A percentile compares a stretch with the other conserved stretches of the same genome.
Evolutionary conservation across 1,284 basidiomycete species (phyloP).

Genomic region (Golubevia pallescens): DNA sequence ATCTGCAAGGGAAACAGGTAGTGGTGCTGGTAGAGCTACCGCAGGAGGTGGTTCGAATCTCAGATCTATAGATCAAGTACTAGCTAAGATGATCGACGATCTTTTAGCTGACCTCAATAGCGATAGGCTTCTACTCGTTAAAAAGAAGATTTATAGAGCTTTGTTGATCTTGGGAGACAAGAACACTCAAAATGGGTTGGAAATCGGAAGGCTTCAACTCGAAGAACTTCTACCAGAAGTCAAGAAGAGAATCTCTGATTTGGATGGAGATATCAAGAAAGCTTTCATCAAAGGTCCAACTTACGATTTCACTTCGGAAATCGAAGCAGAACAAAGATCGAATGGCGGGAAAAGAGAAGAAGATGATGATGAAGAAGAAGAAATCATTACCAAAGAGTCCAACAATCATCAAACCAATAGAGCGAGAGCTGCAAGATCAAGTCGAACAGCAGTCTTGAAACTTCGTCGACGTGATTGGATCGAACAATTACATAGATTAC

Average conservation of each 20-base stretch:
- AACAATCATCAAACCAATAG: no score
- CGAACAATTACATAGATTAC: constrained; percentile 40
- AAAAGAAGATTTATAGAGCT: constrained; percentile 33
- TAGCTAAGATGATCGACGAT: constrained; percentile 50
- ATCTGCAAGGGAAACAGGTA: constrained; percentile 11
- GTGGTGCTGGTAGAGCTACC: background rate
- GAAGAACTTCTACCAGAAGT: constrained; percentile 23
- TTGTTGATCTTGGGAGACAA: constrained; percentile 40
- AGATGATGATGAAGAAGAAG: background rate
- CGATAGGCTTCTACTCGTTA: constrained; percentile 18
- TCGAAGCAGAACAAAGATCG: background rate
- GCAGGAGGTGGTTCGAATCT: constrained; percentile 18
- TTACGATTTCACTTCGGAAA: constrained; percentile 24
- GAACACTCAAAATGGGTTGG: constrained; percentile 20
- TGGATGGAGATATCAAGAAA: constrained; percentile 24
- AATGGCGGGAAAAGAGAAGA: constrained; percentile 10
- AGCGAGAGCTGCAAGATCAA: no score
- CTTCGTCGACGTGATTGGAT: constrained; percentile 28
- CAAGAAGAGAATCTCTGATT: constrained; percentile 10
- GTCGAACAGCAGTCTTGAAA: constrained; percentile 11
- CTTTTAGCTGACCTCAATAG: constrained; percentile 26
- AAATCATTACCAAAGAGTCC: background rate
- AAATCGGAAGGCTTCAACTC: constrained; percentile 10
- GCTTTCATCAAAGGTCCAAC: constrained; percentile 24
- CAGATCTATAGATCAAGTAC: constrained; percentile 53